These are phyloP conservation scores for Coemansia sp. DNA, from an alignment of 192 early-diverging fungal genomes.

Conservation along the genomic window DNA sequence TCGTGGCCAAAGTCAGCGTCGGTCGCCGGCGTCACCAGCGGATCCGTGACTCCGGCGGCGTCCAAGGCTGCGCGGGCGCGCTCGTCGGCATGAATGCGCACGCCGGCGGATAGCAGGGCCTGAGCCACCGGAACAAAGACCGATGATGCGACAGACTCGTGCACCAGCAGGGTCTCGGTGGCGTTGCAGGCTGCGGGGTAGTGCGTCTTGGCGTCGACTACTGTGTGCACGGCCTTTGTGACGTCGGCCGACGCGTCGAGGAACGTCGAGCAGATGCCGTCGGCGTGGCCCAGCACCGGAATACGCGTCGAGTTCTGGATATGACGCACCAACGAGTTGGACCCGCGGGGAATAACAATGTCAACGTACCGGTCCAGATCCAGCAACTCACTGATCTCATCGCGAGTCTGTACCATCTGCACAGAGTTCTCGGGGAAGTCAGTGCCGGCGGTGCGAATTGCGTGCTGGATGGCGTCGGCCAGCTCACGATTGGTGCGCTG, in stretches of 20 bases:
- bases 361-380: constrained; percentile 92
- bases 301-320: constrained; percentile 95
- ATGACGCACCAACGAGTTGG: constrained; percentile 84
- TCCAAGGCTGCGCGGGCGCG: constrained; percentile 49
- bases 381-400: constrained; percentile 83
- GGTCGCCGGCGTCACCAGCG: constrained; percentile 18
- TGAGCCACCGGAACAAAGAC: constrained; percentile 58
- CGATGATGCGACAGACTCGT: constrained; percentile 52
- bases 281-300: constrained; percentile 98
- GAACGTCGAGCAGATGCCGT: constrained; percentile 93
- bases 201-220: constrained; percentile 91
- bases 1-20: constrained; percentile 85
- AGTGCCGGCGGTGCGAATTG: constrained; percentile 58
- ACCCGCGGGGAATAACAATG: constrained; percentile 93
- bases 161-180: constrained; percentile 89
- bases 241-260: constrained; percentile 81
- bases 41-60: constrained; percentile 13
- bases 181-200: constrained; percentile 97
- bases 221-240: constrained; percentile 72
- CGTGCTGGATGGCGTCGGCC: constrained; percentile 73
- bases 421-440: constrained; percentile 71
- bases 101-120: constrained; percentile 61
- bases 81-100: constrained; percentile 64
- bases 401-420: constrained; percentile 85
- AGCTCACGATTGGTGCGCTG: constrained; percentile 76